Base-by-base conservation (phyloP, 202 grass and related monocot genomes). In the Setaria italica region DNA sequence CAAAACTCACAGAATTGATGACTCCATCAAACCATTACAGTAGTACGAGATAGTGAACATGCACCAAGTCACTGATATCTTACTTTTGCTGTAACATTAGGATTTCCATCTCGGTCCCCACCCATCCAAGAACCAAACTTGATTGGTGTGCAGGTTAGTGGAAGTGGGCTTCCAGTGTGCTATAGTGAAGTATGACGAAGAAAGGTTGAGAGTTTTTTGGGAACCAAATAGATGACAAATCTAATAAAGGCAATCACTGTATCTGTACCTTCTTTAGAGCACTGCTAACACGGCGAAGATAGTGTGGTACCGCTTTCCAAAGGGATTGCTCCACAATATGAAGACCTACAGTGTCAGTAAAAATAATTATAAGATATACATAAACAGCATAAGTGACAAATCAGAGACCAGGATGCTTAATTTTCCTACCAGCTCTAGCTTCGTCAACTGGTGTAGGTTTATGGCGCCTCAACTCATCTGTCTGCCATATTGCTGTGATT, bases 121-220 rank as follows among this genome's bases (percentile, higher is more conserved):
- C 93, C 95, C 95, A 98, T 98, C 95, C 93, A 98, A 50, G 95
- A 98, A 71, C 95, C 95, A 76, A 98, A 98, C 83, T 94, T 98
- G 74, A 98, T 98, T 43, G 96, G 93, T 62, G 96, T 95, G 67
- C 83, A 98, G 34, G 88, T 94, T 72, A 98, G 82, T 19, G 96
- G 96, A 85, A 98, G 93, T 56, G 96, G 86, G 56, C 19, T 95
- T 17, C 90, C 91, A 60, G 96, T 98, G 70, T 95, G 91, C 96
- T 98, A 79, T 12, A 87, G 58, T 42, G 42, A 59, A 35, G 87
- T 49, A 82, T 67, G 48, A 46, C 60, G 48, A 84, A 48, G 33
- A 59, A 72, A 35, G 2, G 13, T 37, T 86, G 78, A 90, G 25
- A n/a, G 0, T 53, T 53, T 54, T 3, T 65, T 70, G 30, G 30